Evolutionary conservation across 1,284 basidiomycete genomes (phyloP), one percentile per base, ranked within the genome.

Genomic region (Pyrrhoderma noxium): DNA sequence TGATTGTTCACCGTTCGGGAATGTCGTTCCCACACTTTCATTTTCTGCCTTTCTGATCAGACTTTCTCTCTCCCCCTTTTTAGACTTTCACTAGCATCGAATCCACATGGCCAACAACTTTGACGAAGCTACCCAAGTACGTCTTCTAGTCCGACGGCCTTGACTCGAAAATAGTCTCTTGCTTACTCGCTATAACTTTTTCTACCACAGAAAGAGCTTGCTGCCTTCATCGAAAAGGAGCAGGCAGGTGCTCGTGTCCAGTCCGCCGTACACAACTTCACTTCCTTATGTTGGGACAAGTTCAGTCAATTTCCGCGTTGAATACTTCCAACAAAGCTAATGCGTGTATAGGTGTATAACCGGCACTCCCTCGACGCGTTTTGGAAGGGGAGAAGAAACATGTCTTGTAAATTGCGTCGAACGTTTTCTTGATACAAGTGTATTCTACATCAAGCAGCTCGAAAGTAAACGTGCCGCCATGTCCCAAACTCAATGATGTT

Each of bases 381-480:
- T 98, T 70, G 88, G 89, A 34, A 75, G 87, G 53, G 75, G 79
- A 42, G 94, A 98, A 69, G 83, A 88, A 60, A 75, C 74, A 49
- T 98, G 94, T 65, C 76, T 98, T 43, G 74, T 79, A 55, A 95
- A 95, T 70, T 97, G 93, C 63, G 93, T 96, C 43, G 91, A 93
- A 59, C 78, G 94, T 52, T 98, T 97, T 74, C 74, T 97, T 59
- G 94, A 98, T 70, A 85, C 89, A n/a, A 91, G 85, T 61, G 69
- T 93, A 47, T 91, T 79, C 70, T 79, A 95, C 70, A 83, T 97
- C 57, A 82, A 82, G 63, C 80, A 83, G 64, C 79, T 98, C 52
- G 86, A 94, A 66, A 67, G 75, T 54, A 77, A 73, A 53, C 69
- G 74, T 71, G 60, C 39, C 50, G 56, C 56, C 60, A n/a, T n/a